These are phyloP conservation scores for Colletotrichum orbiculare DNA, from an alignment of 2,329 filamentous ascomycete species.

Conservation along the genomic window DNA sequence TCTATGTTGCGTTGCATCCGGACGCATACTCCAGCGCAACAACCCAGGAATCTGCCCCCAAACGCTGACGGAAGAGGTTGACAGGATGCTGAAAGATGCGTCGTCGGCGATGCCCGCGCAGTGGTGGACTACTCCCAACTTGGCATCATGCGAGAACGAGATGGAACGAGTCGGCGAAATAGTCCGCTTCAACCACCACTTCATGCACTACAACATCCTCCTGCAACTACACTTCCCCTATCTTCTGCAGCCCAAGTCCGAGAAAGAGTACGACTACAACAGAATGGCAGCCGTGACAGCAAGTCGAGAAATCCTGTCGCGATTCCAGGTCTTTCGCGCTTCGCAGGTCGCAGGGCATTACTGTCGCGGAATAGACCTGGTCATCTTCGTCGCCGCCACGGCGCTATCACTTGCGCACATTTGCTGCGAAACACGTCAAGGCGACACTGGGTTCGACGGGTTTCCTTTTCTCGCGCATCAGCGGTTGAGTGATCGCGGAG, in stretches of 20 bases:
- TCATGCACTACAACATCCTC: constrained; percentile 52
- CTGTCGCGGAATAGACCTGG: constrained; percentile 47
- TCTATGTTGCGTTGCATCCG: constrained; percentile 44
- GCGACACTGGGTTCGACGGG: not conserved
- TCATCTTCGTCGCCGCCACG: constrained; percentile 50
- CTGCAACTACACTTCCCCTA: constrained; percentile 54
- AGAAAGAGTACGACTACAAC: constrained; percentile 5
- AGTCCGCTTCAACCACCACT: constrained; percentile 46
- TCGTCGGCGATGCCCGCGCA: constrained; percentile 45
- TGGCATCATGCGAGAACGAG: constrained; percentile 23
- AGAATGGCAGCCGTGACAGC: constrained; percentile 50
- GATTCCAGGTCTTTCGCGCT: constrained; percentile 48
- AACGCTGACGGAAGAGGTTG: constrained; percentile 46
- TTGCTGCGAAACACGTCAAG: constrained; percentile 39
- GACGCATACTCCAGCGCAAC: constrained; percentile 52
- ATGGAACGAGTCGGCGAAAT: constrained; percentile 35
- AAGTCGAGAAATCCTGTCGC: constrained; percentile 50
- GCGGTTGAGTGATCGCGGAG: constrained; percentile 50
- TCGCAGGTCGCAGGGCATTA: constrained; percentile 39
- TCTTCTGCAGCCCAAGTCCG: constrained; percentile 41
- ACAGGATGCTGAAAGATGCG: constrained; percentile 46
- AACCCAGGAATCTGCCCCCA: constrained; percentile 38
- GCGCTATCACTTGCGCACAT: constrained; percentile 52
- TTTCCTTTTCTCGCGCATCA: constrained; percentile 50
- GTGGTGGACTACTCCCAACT: constrained; percentile 50